Conservation (phyloP, 2,329 filamentous ascomycete species). For the Aspergillus ochraceoroseus region DNA sequence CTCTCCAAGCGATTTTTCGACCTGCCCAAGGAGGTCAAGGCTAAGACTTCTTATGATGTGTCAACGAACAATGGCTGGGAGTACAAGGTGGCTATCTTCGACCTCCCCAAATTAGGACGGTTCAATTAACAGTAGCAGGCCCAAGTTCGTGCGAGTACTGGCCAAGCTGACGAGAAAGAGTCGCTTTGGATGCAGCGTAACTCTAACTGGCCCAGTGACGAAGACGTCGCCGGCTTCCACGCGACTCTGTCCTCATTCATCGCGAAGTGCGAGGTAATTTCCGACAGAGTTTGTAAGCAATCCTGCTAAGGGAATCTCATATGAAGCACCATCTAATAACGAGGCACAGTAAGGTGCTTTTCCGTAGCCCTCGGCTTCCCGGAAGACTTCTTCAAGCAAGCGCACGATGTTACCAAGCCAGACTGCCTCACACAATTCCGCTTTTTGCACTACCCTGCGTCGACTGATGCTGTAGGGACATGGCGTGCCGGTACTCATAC, state of each 20-base stretch:
- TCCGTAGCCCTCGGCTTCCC: constrained; percentile 5
- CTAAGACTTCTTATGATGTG: constrained; percentile 50
- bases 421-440: constrained; percentile 10
- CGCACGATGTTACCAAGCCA: constrained; percentile 4
- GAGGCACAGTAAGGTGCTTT: constrained; percentile 4
- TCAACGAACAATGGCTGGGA: constrained; percentile 58
- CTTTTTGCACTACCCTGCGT: constrained; percentile 7
- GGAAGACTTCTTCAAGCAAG: constrained; percentile 3
- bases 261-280: constrained; percentile 21
- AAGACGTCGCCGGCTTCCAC: constrained; percentile 49
- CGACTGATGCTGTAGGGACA: constrained; percentile 6
- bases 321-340: no score
- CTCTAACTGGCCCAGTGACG: constrained; percentile 50
- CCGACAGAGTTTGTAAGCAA: constrained; percentile 3
- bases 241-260: constrained; percentile 49
- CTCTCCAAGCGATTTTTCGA: constrained; percentile 53
- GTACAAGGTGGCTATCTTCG: no score
- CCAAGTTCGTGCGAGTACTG: constrained; percentile 57
- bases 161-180: constrained; percentile 56
- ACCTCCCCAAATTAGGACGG: no score
- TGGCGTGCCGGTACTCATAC: constrained; percentile 11
- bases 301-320: no score
- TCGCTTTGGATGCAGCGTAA: constrained; percentile 58
- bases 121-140: no score
- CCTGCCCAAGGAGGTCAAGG: constrained; percentile 50